Evolutionary conservation across 371 early-diverging fungal genomes (phyloP).

Genomic region (Mortierella sp.): DNA sequence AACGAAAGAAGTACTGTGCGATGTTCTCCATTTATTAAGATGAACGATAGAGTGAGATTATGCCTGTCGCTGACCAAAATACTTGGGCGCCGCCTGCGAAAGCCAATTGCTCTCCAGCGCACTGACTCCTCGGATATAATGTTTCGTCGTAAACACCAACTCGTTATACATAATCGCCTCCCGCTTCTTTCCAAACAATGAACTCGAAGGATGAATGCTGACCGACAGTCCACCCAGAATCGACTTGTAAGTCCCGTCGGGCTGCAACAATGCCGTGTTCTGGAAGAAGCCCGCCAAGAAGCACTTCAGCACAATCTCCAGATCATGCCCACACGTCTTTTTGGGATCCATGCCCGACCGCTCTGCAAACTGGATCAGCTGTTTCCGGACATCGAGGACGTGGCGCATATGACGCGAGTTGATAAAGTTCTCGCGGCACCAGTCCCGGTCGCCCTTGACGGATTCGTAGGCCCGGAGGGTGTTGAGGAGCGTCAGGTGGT

Average conservation of each 20-base stretch:
- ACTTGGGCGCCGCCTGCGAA: conserved; percentile 84
- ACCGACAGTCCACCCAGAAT: conserved; percentile 81
- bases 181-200: conserved; percentile 82
- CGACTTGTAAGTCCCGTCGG: conserved; percentile 90
- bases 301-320: conserved; percentile 84
- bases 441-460: conserved; percentile 81
- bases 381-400: conserved; percentile 90
- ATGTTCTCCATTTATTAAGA: too few species aligned
- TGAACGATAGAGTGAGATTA: too few species aligned
- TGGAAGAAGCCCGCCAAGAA: conserved; percentile 92
- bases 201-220: conserved; percentile 90
- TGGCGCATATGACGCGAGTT: conserved; percentile 87
- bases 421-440: conserved; percentile 95
- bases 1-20: too few species aligned
- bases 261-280: conserved; percentile 90
- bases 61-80: conserved; percentile 64
- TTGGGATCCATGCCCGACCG: conserved; percentile 75
- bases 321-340: conserved; percentile 76
- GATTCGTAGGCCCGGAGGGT: conserved; percentile 81
- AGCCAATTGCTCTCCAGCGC: conserved; percentile 89
- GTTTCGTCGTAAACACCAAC: conserved; percentile 90
- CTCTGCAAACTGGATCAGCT: conserved; percentile 83
- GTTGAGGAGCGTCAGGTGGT: conserved; percentile 92
- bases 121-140: conserved; percentile 90
- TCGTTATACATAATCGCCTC: conserved; percentile 95